phyloP scores from a whole-genome alignment of 495 filamentous ascomycete genomes.

The Penicillium manginii region DNA sequence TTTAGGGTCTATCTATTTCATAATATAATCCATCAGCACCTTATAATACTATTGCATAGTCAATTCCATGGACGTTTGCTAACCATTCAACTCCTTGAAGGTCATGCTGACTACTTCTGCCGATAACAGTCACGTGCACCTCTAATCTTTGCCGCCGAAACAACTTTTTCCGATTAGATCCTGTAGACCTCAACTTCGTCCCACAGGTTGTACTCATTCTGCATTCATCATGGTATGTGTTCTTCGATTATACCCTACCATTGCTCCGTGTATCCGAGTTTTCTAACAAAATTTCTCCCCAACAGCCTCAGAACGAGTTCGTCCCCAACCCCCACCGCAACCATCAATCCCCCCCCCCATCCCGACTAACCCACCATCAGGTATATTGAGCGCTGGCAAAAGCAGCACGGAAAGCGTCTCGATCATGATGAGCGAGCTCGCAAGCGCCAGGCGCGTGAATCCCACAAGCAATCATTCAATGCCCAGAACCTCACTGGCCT shows the following conservation, averaged over 20 bases:
- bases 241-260: neutral
- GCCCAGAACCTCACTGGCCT: slow-evolving; percentile 91
- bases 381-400: slow-evolving; percentile 88
- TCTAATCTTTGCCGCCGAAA: slow-evolving; percentile 36
- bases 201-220: slow-evolving; percentile 22
- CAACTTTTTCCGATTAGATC: slow-evolving; percentile 47
- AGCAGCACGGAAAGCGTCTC: slow-evolving; percentile 79
- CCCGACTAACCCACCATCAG: slow-evolving; percentile 31
- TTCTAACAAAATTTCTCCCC: slow-evolving; percentile 19
- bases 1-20: too few species aligned
- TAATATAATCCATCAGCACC: too few species aligned
- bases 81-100: too few species aligned
- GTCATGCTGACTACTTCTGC: slow-evolving; percentile 4
- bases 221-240: slow-evolving; percentile 46
- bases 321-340: slow-evolving; percentile 32
- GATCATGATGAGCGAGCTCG: slow-evolving; percentile 91
- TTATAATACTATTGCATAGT: too few species aligned
- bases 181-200: slow-evolving; percentile 25
- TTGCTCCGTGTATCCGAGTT: neutral
- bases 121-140: slow-evolving; percentile 32
- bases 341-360: neutral
- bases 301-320: slow-evolving; percentile 83
- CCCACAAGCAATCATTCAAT: slow-evolving; percentile 80
- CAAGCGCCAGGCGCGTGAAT: slow-evolving; percentile 86
- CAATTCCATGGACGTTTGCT: too few species aligned